Base-by-base conservation (phyloP, 2,329 filamentous ascomycete species). In the Atkinsonella texensis region DNA sequence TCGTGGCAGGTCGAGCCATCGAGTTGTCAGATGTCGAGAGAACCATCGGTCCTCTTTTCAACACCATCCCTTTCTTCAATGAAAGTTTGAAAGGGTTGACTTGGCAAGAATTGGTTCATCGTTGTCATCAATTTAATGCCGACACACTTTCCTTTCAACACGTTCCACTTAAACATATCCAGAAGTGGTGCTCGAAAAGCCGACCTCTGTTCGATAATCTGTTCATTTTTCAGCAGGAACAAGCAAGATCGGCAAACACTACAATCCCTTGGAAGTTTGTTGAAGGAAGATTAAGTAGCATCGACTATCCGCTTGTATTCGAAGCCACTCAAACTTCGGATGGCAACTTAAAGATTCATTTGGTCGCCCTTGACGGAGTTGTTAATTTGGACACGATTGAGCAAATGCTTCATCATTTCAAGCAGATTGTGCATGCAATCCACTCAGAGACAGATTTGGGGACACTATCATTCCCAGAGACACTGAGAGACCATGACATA, bases 21-120 rank as follows among this genome's bases (percentile, higher is more conserved):
- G 79, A 86, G 43, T 68, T 89, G 12, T 75, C 83, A 8, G 73
- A 73, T 2, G 76, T 83, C 2, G 84, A 89, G 46, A 62, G 73
- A 20, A 79, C 87, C 1, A 77, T 93, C 42, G 91, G 90, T 0
- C 90, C 91, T 0, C 69, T 96, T 18, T 95, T 96, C 74, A 96
- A 96, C 62, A 95, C 89, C 0, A 71, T 96, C 1, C 89, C 90
- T 0, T 89, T 85, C 62, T 74, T 79, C 51, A 67, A 81, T 35
- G 62, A 69, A 6, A 57, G 76, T 13, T 54, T 67, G 7, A 56
- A 64, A 0, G 60, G 65, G 0, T 69, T 75, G 4, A 80, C 74
- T 0, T 89, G 85, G 80, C 63, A 68, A 1, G 73, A 77, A 0
- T 65, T 89, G 1, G 71, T 89, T 20, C 71, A 68, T 15, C 68